These are phyloP conservation scores for Aureobasidium vineae DNA, from an alignment of 2,329 filamentous ascomycete species.

Conservation along the genomic window DNA sequence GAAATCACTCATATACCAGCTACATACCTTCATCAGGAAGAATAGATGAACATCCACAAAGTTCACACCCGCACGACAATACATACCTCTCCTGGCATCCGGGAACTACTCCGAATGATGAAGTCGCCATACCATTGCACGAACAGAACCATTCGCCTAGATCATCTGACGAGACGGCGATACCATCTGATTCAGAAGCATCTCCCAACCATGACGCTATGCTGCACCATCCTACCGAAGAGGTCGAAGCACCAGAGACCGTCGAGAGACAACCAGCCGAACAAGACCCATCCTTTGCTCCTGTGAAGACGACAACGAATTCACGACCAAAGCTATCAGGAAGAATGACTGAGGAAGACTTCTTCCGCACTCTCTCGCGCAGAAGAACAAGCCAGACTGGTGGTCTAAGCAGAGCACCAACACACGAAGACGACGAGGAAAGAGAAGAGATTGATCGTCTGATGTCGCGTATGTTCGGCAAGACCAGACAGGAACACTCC, in stretches of 20 bases:
- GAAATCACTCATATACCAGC: conserved; percentile 33
- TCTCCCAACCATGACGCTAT: not conserved
- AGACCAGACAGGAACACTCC: conserved; percentile 61
- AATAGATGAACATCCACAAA: conserved; percentile 7
- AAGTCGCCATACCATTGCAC: conserved; percentile 5
- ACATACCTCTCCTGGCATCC: conserved; percentile 7
- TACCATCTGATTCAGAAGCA: conserved; percentile 19
- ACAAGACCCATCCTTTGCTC: conserved; percentile 1
- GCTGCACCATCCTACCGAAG: conserved; percentile 29
- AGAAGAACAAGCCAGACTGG: conserved; percentile 46
- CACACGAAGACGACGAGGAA: conserved; percentile 39
- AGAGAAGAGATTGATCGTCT: conserved; percentile 59
- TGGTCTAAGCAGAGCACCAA: conserved; percentile 31
- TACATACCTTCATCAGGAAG: not conserved
- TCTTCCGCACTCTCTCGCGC: conserved; percentile 52
- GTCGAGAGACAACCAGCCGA: not conserved
- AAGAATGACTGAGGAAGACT: conserved; percentile 51
- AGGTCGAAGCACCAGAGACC: conserved; percentile 26
- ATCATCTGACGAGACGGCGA: conserved; percentile 25
- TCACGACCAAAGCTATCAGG: conserved; percentile 10
- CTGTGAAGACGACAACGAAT: conserved; percentile 6
- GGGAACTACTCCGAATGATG: conserved; percentile 1
- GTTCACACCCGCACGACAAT: not conserved
- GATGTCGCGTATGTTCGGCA: conserved; percentile 70
- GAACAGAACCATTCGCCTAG: not conserved